Conservation (phyloP, 83 land plant genomes). For the Picea engelmannii region DNA sequence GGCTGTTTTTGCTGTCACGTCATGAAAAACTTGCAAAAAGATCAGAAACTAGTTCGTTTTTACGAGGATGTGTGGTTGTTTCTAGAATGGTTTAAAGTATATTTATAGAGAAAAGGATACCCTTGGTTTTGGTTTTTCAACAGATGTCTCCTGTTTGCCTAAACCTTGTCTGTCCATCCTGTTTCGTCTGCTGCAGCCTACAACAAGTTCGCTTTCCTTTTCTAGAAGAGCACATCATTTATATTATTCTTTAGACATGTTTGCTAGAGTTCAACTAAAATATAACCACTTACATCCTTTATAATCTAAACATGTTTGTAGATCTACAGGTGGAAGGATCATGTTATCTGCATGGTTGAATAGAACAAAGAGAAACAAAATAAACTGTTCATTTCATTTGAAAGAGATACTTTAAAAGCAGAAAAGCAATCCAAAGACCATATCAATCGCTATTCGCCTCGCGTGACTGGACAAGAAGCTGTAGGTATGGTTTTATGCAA, state of each 20-base stretch:
- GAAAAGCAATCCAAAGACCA: conserved; percentile 80
- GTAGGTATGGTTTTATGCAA: conserved; percentile 50
- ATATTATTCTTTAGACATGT: too few species aligned
- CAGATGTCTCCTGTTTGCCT: neutral
- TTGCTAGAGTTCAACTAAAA: too few species aligned
- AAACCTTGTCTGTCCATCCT: conserved; percentile 1
- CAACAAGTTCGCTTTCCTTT: neutral
- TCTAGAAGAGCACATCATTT: neutral
- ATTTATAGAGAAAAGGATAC: neutral
- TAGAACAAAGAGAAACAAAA: conserved; percentile 42
- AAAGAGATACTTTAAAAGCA: conserved; percentile 79
- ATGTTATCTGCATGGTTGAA: conserved; percentile 61
- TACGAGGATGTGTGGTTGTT: neutral
- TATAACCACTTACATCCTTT: too few species aligned
- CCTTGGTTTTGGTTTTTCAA: neutral
- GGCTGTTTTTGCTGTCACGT: neutral
- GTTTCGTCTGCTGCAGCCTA: neutral
- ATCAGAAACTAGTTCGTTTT: neutral
- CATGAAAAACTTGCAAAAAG: neutral
- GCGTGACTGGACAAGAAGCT: conserved; percentile 71
- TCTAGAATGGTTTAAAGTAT: neutral
- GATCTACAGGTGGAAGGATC: conserved; percentile 73
- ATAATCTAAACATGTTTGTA: neutral
- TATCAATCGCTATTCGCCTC: conserved; percentile 69
- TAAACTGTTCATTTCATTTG: conserved; percentile 54